Evolutionary conservation across 768 basidiomycete genomes (phyloP).

Genomic region (Galerina marginata): DNA sequence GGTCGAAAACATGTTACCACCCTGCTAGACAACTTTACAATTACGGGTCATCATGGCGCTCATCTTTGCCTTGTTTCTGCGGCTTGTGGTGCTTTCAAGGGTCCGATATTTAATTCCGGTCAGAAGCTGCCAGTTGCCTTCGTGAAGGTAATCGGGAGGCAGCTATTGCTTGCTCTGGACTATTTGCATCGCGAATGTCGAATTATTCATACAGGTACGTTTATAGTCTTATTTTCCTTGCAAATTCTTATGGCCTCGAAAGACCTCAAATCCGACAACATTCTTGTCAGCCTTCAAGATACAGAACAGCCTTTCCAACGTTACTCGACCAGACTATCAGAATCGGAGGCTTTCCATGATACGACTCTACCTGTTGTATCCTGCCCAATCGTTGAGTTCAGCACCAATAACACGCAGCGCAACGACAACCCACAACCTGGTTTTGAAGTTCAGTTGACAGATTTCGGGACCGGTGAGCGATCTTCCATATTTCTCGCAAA

Average conservation of each 20-base stretch:
- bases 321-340: not conserved
- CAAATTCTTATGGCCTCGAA: not conserved
- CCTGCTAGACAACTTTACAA: conserved; percentile 78
- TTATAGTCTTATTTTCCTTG: not conserved
- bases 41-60: conserved; percentile 74
- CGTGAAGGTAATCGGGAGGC: conserved; percentile 24
- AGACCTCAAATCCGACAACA: conserved; percentile 27
- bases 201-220: conserved; percentile 35
- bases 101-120: not conserved
- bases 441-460: not conserved
- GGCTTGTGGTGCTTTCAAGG: conserved; percentile 59
- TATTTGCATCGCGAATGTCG: conserved; percentile 48
- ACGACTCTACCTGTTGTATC: not conserved
- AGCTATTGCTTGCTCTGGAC: conserved; percentile 55
- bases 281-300: conserved; percentile 14
- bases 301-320: not conserved
- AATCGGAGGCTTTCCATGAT: not conserved
- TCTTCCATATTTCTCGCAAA: not conserved
- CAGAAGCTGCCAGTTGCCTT: conserved; percentile 14
- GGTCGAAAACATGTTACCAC: conserved; percentile 62
- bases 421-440: not conserved
- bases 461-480: conserved; percentile 7
- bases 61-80: conserved; percentile 89
- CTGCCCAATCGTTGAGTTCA: not conserved
- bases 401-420: not conserved